Evolutionary conservation across 495 filamentous ascomycete genomes (phyloP), one percentile per base, ranked within the genome.

Genomic region (Xylaria grammica): DNA sequence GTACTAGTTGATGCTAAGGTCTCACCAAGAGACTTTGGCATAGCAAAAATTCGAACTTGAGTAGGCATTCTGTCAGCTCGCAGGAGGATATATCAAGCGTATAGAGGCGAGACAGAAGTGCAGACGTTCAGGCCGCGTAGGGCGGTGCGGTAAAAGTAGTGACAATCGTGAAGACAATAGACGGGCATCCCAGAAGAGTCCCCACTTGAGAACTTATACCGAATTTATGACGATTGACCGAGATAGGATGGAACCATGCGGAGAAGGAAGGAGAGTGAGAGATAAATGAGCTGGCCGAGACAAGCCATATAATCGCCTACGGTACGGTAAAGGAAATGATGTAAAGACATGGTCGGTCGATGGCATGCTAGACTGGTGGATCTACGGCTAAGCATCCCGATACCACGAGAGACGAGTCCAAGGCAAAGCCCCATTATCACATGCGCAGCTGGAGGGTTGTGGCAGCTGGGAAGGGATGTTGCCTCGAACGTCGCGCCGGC

Each of bases 141-240:
- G 68, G 91, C 89, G 71, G 87, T 94, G 82, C 90, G 90, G 82
- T 91, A 93, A 83, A 96, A 96, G 77, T 94, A 95, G 74, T 95
- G 92, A 73, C 91, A 96, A 75, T 96, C 90, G 83, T 95, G 90
- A 51, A 90, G 81, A 76, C 81, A 96, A 75, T 93, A 95, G 65
- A 84, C 78, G 79, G 91, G 91, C 91, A 94, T 95, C 74, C 77
- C 79, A 81, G 76, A 78, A 59, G 74, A 73, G 56, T 34, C 62
- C 58, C 53, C 49, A 48, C 44, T 69, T 64, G 29, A 42, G 48
- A 52, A 29, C n/a, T 44, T 3, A 60, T 36, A 60, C 32, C 46
- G 40, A 57, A 45, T n/a, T n/a, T 48, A 44, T 51, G 44, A 42
- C 19, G 38, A 20, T 48, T 38, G n/a, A 29, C 40, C 20, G 27